Percentiles rank a stretch among this genome's conserved stretches.
phyloP scores from a whole-genome alignment of 768 basidiomycete species.

The Hygrophoropsis aurantiaca region DNA sequence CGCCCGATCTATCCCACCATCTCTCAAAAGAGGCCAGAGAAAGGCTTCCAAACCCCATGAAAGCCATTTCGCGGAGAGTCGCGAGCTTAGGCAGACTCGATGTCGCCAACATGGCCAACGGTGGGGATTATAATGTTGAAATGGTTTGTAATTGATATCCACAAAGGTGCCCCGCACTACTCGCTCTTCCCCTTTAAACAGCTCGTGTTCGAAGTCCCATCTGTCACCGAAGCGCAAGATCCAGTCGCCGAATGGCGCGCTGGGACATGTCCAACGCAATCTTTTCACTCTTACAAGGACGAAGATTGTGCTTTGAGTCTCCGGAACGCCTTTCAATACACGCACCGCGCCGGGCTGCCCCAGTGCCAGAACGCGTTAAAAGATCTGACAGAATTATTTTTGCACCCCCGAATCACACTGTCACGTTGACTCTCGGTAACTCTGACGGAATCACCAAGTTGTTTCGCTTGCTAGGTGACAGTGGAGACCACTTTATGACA shows the following conservation, averaged over 20 bases:
- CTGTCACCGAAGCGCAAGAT: slow-evolving; percentile 21
- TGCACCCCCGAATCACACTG: slow-evolving; percentile 28
- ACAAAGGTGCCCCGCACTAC: slow-evolving; percentile 35
- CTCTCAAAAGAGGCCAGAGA: slow-evolving; percentile 31
- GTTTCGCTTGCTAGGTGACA: slow-evolving; percentile 40
- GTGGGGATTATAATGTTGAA: slow-evolving; percentile 16
- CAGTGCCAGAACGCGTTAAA: slow-evolving; percentile 31
- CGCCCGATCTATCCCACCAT: slow-evolving; percentile 35
- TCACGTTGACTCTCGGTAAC: slow-evolving; percentile 39
- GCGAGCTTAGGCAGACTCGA: slow-evolving; percentile 21
- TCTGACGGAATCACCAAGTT: slow-evolving; percentile 43
- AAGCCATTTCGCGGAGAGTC: slow-evolving; percentile 32
- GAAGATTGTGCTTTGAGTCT: slow-evolving; percentile 26
- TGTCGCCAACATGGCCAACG: slow-evolving; percentile 35
- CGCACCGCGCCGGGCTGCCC: slow-evolving; percentile 34
- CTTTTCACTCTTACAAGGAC: slow-evolving; percentile 22
- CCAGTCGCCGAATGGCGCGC: slow-evolving; percentile 32
- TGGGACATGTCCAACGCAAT: slow-evolving; percentile 22
- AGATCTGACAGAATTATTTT: slow-evolving; percentile 35
- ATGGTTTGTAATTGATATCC: not conserved
- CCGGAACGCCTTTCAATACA: slow-evolving; percentile 36
- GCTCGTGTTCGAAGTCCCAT: slow-evolving; percentile 34
- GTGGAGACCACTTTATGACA: slow-evolving; percentile 42
- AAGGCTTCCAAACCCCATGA: slow-evolving; percentile 37
- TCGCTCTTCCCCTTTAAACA: slow-evolving; percentile 34